Percentiles rank a stretch among this genome's conserved stretches.
These are phyloP conservation scores for Venturia nashicola DNA, from an alignment of 2,329 filamentous ascomycete species.

Conservation along the genomic window DNA sequence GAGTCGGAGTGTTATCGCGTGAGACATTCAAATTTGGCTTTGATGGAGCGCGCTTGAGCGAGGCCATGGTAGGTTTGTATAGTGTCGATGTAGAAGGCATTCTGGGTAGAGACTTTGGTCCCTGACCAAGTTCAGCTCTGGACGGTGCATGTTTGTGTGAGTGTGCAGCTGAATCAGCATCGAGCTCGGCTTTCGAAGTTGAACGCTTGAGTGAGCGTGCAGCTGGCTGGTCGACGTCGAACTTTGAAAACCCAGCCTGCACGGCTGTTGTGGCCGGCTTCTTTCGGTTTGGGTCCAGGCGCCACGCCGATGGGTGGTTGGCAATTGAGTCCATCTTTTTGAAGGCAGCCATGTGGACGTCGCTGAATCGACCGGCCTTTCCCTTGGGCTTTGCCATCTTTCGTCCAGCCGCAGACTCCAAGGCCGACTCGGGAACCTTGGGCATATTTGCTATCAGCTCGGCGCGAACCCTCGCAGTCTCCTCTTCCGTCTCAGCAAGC, in stretches of 20 bases:
- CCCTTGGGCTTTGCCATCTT: conserved; percentile 72
- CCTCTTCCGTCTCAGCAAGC: conserved; percentile 56
- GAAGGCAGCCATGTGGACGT: conserved; percentile 77
- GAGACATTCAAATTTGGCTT: conserved; percentile 33
- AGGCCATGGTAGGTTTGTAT: conserved; percentile 13
- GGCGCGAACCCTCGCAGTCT: conserved; percentile 59
- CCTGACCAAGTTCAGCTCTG: conserved; percentile 21
- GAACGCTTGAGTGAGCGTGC: conserved; percentile 40
- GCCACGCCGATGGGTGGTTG: conserved; percentile 69
- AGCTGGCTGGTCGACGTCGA: conserved; percentile 32
- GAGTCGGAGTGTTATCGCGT: not conserved
- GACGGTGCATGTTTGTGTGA: conserved; percentile 21
- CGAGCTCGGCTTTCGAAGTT: conserved; percentile 49
- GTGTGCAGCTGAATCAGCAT: conserved; percentile 39
- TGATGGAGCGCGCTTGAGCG: conserved; percentile 40
- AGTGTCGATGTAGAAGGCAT: not conserved
- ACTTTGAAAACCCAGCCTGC: conserved; percentile 28
- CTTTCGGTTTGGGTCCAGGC: conserved; percentile 45
- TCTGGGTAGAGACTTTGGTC: not conserved
- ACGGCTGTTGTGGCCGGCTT: conserved; percentile 25
- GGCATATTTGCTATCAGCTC: conserved; percentile 48
- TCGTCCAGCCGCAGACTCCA: conserved; percentile 38
- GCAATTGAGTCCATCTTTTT: conserved; percentile 97
- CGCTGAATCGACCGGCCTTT: conserved; percentile 67
- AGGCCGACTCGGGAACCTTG: conserved; percentile 24